Conservation (phyloP, 352 stramenopile genomes). For the Globisporangium solare region DNA sequence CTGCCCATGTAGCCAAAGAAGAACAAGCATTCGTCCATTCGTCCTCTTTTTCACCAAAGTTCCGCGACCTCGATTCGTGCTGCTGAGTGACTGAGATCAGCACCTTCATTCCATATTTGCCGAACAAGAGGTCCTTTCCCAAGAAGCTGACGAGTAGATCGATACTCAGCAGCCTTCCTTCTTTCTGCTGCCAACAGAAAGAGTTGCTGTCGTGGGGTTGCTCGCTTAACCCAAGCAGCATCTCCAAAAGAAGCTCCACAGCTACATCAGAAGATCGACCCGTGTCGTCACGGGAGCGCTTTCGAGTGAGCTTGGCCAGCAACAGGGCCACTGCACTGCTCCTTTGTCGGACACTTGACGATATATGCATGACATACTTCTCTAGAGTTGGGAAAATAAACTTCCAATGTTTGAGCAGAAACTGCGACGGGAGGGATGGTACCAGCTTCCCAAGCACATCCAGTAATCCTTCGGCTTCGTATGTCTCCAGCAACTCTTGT, state of each 20-base stretch:
- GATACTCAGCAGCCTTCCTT: conserved; percentile 67
- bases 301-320: conserved; percentile 29
- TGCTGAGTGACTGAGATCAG: background rate
- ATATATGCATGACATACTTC: conserved; percentile 66
- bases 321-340: conserved; percentile 46
- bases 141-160: conserved; percentile 46
- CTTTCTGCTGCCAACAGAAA: conserved; percentile 60
- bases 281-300: no score
- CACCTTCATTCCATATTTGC: background rate
- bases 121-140: conserved; percentile 25
- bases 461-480: conserved; percentile 58
- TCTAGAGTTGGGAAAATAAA: conserved; percentile 68
- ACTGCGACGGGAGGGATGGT: conserved; percentile 32
- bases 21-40: background rate
- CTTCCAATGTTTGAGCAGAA: conserved; percentile 69
- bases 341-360: conserved; percentile 58
- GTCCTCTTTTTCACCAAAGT: background rate
- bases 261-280: conserved; percentile 1
- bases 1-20: conserved; percentile 30
- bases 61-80: background rate
- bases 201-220: conserved; percentile 12
- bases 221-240: conserved; percentile 38
- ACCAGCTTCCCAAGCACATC: conserved; percentile 50
- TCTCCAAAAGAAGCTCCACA: conserved; percentile 39
- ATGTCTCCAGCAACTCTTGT: conserved; percentile 36